Evolutionary conservation across 345 rosid genomes (phyloP), one percentile per base, ranked within the genome.

Genomic region (Eutrema yunnanense): DNA sequence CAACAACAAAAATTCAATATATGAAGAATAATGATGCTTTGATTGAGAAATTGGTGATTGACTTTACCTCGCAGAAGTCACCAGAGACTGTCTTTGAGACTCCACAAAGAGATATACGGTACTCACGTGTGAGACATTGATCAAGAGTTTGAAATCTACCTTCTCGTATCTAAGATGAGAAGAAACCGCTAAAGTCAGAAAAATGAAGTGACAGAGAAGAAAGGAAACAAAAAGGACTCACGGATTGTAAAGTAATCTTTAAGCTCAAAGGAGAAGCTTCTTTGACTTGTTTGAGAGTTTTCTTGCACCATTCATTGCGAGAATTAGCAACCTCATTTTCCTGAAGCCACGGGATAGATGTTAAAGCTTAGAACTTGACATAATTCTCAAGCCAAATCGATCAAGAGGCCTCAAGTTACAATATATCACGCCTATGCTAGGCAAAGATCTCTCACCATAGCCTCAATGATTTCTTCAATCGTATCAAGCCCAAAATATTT

Each of bases 221-320:
- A 62, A 58, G 62, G 51, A 38, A 41, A 62, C 40, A 34, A 14
- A 16, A 43, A 50, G 30, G 40, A 82, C 96, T 85, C 76, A 95
- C 97, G 6, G 96, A 90, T 84, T 69, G 86, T 62, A 92, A 77
- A 47, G 91, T 79, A 60, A 95, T 80, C 87, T 90, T 92, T 78
- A 95, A 85, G 88, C 96, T 88, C 82, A 95, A 58, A 41, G 99
- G 99, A 41, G 99, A 90, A 65, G 96, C 96, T 77, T 84, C 99
- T 75, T 86, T 86, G 62, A 90, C 71, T 69, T 87, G 86, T 67
- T 70, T 76, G 29, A 92, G 86, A 38, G 87, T 75, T 57, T 48
- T 65, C 81, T 70, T 84, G 73, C 85, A 80, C 90, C 96, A 95
- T 11, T 81, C 89, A 76, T 84, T 88, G 62, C 67, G 38, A 36